phyloP scores from a whole-genome alignment of 179 eudicot species.

The Carnegiea gigantea region DNA sequence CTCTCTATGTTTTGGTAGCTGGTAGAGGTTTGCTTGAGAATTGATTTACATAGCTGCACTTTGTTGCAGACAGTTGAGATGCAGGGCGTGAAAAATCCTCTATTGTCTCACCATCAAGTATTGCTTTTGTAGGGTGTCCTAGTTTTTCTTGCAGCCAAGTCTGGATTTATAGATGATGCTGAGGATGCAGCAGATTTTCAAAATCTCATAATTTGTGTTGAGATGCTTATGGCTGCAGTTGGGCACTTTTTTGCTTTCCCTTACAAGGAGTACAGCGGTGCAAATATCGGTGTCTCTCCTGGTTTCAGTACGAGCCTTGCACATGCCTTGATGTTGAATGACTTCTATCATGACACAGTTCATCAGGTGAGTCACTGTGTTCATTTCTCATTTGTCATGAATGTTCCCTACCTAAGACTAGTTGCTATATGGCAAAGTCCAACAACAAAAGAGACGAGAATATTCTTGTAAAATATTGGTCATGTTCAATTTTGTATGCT shows the following conservation, averaged over 20 bases:
- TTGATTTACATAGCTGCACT: neutral
- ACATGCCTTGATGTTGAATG: conserved; percentile 83
- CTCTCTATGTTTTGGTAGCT: neutral
- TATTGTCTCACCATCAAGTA: conserved; percentile 10
- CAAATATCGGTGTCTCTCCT: conserved; percentile 73
- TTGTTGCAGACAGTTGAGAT: neutral
- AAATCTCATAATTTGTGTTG: conserved; percentile 77
- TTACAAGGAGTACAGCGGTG: conserved; percentile 97
- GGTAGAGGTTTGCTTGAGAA: too few species aligned
- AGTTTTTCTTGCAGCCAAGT: conserved; percentile 91
- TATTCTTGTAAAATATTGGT: too few species aligned
- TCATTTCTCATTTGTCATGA: neutral
- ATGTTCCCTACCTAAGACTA: neutral
- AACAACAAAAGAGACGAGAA: neutral
- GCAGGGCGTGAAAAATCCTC: neutral
- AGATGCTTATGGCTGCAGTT: conserved; percentile 95
- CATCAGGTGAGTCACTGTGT: conserved; percentile 61
- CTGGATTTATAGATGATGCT: conserved; percentile 66
- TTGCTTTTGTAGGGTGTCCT: conserved; percentile 68
- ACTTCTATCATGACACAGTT: conserved; percentile 95
- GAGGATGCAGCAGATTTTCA: conserved; percentile 89
- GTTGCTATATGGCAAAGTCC: neutral
- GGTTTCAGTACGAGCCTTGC: conserved; percentile 82
- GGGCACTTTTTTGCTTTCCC: conserved; percentile 97
- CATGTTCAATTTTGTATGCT: too few species aligned